Evolutionary conservation across 257 asterid species (phyloP).

Genomic region (Paraleonurus japonicus): DNA sequence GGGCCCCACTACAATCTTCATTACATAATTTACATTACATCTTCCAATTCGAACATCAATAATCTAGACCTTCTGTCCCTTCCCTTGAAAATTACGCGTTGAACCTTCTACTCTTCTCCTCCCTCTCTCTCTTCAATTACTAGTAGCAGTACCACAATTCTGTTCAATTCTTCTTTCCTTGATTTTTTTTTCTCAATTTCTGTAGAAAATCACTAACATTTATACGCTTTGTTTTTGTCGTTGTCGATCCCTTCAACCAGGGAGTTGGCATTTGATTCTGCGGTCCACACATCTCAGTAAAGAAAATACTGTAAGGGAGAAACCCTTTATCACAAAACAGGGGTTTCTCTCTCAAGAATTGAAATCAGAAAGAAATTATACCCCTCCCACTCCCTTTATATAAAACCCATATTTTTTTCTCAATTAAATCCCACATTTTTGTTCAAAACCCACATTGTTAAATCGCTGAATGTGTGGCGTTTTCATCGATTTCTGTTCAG

Average conservation of each 20-base stretch:
- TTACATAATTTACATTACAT: background rate
- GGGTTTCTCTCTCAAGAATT: constrained; percentile 49
- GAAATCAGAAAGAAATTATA: constrained; percentile 16
- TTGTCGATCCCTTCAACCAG: constrained; percentile 44
- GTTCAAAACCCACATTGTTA: constrained; percentile 28
- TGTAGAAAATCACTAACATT: background rate
- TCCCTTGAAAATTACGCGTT: constrained; percentile 50
- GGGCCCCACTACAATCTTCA: constrained; percentile 31
- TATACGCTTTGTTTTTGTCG: constrained; percentile 29
- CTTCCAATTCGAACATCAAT: constrained; percentile 19
- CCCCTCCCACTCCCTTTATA: constrained; percentile 23
- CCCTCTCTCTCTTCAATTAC: constrained; percentile 3
- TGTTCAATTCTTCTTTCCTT: background rate
- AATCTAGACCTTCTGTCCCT: constrained; percentile 1
- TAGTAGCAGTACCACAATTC: background rate
- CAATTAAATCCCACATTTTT: background rate
- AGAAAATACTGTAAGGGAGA: constrained; percentile 28
- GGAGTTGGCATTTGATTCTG: constrained; percentile 39
- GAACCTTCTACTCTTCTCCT: constrained; percentile 38
- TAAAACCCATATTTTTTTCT: constrained; percentile 22
- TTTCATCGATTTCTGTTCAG: constrained; percentile 36
- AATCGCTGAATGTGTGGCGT: constrained; percentile 1
- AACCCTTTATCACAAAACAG: constrained; percentile 33
- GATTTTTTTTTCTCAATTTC: background rate
- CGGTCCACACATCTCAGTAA: constrained; percentile 26